These are phyloP conservation scores for Cryptococcus depauperatus DNA, from an alignment of 1,284 basidiomycete genomes.

Conservation along the genomic window DNA sequence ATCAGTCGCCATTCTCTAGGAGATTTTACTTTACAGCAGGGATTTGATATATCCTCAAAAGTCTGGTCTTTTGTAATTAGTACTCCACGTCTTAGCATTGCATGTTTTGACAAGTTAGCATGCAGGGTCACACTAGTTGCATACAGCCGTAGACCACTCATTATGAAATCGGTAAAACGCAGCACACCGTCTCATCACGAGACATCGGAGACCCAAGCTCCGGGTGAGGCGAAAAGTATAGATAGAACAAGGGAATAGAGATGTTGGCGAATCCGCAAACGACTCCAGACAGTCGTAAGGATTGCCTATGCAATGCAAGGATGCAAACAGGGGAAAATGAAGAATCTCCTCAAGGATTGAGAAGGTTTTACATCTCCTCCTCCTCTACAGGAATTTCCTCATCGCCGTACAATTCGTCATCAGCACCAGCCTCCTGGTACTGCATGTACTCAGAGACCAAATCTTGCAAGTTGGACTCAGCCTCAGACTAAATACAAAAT, in stretches of 20 bases:
- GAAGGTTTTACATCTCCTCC: slow-evolving; percentile 23
- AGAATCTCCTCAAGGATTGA: slow-evolving; percentile 3
- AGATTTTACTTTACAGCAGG: too few species aligned
- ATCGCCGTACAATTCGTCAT: slow-evolving; percentile 48
- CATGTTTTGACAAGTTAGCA: too few species aligned
- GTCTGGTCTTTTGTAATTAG: too few species aligned
- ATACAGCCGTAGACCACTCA: slow-evolving; percentile 2
- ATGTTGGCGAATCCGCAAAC: slow-evolving; percentile 4
- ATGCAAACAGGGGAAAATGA: background rate
- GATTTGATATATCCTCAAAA: too few species aligned
- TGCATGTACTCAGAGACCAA: slow-evolving; percentile 90
- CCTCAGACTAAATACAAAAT: slow-evolving; percentile 53
- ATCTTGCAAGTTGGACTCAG: slow-evolving; percentile 95
- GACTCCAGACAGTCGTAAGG: slow-evolving; percentile 6
- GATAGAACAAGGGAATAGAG: slow-evolving; percentile 7
- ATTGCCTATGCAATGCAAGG: slow-evolving; percentile 1
- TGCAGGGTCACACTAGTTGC: slow-evolving; percentile 2
- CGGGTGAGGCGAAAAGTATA: slow-evolving; percentile 31
- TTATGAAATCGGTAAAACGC: slow-evolving; percentile 15
- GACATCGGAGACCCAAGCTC: slow-evolving; percentile 38
- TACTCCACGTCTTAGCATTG: too few species aligned
- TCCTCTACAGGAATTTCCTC: slow-evolving; percentile 40
- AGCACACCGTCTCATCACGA: slow-evolving; percentile 43
- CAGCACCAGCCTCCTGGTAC: slow-evolving; percentile 74
- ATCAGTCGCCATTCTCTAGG: too few species aligned